Base-by-base conservation (phyloP, 2,329 filamentous ascomycete genomes). In the Colletotrichum neosansevieriae region DNA sequence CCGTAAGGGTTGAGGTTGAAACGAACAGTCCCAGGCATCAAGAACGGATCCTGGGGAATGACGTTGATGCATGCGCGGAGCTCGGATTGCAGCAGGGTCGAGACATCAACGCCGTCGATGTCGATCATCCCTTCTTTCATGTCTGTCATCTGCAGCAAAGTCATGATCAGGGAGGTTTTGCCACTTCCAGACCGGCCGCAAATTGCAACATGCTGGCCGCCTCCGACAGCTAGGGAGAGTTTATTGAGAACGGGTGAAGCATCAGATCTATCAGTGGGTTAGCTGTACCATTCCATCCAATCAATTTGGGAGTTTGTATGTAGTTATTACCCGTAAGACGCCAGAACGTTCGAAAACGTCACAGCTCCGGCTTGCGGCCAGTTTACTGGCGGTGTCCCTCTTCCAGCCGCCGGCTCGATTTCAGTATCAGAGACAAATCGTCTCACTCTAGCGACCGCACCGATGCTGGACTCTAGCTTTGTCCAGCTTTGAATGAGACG, bases 391-490 rank as follows among this genome's bases (percentile, higher is more conserved):
- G 42, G 6, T 1, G 24, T 13, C n/a, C n/a, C n/a, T n/a, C n/a
- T n/a, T n/a, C n/a, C n/a, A n/a, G n/a, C n/a, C n/a, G n/a, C n/a
- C n/a, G n/a, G 7, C 19, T 0, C 65, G 2, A 17, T 38, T 19
- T 58, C 54, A 3, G 60, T 64, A 1, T 68, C 65, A 0, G 29
- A 6, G 1, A 59, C 42, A 12, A 69, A 69, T 6, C 56, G 38
- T 32, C 44, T 44, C 1, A 69, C 49, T 24, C 62, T 57, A 4
- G 62, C 40, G 1, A 61, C 66, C 0, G 62, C 66, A 1, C 66
- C 62, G 2, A 69, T 19, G 32, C 67, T 68, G 6, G 56, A 67
- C 51, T 17, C 70, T 62, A 60, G 79, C 76, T 47, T 69, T 70
- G 67, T 72, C 73, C 62, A 67, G 19, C 13, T 61, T 29, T 69